Conservation (phyloP, 305 asterid species). For the Fraxinus velutina region DNA sequence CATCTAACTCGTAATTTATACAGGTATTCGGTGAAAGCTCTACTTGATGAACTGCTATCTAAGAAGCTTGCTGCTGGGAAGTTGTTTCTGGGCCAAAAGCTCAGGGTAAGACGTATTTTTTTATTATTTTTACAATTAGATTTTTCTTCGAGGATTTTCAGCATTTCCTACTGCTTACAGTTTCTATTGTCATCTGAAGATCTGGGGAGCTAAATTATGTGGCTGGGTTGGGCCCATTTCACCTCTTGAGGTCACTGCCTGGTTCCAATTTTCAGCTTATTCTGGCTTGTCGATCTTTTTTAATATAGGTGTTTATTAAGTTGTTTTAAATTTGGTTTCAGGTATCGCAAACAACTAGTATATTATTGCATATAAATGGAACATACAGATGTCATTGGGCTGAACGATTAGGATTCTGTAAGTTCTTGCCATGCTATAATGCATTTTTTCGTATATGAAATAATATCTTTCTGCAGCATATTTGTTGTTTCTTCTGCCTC, state of each 20-base stretch:
- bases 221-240: constrained; percentile 84
- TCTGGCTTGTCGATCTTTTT: constrained; percentile 9
- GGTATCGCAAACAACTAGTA: constrained; percentile 52
- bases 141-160: constrained; percentile 29
- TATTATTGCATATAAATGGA: constrained; percentile 75
- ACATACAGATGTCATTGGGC: constrained; percentile 96
- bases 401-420: constrained; percentile 84
- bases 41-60: constrained; percentile 69
- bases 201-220: constrained; percentile 83
- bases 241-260: constrained; percentile 67
- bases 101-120: constrained; percentile 55
- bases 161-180: constrained; percentile 47
- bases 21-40: constrained; percentile 78
- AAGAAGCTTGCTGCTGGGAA: constrained; percentile 69
- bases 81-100: constrained; percentile 88
- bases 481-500: constrained; percentile 29
- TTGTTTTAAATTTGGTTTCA: constrained; percentile 33
- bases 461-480: constrained; percentile 18
- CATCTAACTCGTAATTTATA: constrained; percentile 30
- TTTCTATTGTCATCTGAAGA: constrained; percentile 69
- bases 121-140: constrained; percentile 21
- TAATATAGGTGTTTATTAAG: constrained; percentile 22
- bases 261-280: constrained; percentile 22
- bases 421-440: constrained; percentile 31
- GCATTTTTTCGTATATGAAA: constrained; percentile 12